Evolutionary conservation across 805 yeast genomes (phyloP), one percentile per base, ranked within the genome.

Genomic region (Blastobotrys chiropterorum): DNA sequence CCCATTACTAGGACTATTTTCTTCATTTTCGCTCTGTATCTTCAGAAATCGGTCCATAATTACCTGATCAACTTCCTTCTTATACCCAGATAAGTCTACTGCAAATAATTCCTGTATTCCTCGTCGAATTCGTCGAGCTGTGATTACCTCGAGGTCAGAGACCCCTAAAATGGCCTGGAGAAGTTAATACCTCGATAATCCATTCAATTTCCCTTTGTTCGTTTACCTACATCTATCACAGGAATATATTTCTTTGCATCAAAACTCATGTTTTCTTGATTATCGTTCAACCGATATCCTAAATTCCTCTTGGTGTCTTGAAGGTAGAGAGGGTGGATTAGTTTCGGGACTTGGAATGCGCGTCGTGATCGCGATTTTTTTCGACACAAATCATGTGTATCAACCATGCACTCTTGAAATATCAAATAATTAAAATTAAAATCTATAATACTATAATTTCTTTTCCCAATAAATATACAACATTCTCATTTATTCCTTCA

Each of bases 91-190:
- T 43, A 85, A 72, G 56, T 84, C 81, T 1, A 76, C 71, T 3
- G 76, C 78, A 60, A 82, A 85, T 31, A 87, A 70, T 55, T 79
- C 86, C 62, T 83, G 88, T n/a, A 87, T 61, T 0, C 90, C 92
- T 53, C 76, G 74, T 55, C 95, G 72, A 20, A 87, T 79, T 62
- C 79, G 77, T 65, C 84, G 85, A 4, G 85, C 89, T 0, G 90
- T 80, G 14, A 86, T 80, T 54, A 78, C 74, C 54, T 83, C 83
- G 31, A 85, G 72, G 59, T 86, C 85, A 0, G 90, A 80, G 4
- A 80, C 90, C 47, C 82, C 72, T 38, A 87, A 67, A 8, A 87
- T 85, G 1, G 95, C 89, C 86, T 81, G 17, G 44, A n/a, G 38
- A n/a, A 15, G 39, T 17, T 34, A 8, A 14, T 30, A 20, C n/a